Evolutionary conservation across 2,329 filamentous ascomycete species (phyloP).

Genomic region (Botryotinia calthae): DNA sequence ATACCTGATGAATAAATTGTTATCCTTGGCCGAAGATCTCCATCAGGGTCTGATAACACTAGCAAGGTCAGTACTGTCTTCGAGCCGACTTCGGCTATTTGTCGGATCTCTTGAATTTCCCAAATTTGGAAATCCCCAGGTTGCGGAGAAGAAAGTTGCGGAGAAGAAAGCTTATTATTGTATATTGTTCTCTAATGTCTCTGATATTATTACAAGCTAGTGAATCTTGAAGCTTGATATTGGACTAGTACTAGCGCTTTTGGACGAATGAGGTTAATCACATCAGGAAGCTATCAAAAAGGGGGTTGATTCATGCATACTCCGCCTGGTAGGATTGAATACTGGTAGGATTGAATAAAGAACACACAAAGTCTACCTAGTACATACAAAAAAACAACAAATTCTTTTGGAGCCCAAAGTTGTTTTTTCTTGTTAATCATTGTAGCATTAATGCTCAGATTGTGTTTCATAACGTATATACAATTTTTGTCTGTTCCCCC

Average conservation of each 20-base stretch:
- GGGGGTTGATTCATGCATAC: not conserved
- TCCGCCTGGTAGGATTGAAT: not conserved
- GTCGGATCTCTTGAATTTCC: not conserved
- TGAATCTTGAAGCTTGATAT: not conserved
- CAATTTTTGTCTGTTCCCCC: not conserved
- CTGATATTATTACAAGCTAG: not conserved
- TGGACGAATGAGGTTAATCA: not conserved
- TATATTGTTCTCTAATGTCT: not conserved
- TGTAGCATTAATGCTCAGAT: not conserved
- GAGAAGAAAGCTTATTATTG: constrained; percentile 7
- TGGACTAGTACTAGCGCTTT: not conserved
- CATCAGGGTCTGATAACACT: not conserved
- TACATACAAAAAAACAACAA: not conserved
- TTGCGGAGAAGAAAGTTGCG: constrained; percentile 6
- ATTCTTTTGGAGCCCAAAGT: not conserved
- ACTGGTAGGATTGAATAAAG: not conserved
- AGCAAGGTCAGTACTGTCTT: not conserved
- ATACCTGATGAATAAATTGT: constrained; percentile 8
- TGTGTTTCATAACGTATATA: not conserved
- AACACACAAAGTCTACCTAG: not conserved
- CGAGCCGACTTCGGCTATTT: constrained; percentile 1
- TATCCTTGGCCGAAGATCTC: constrained; percentile 5
- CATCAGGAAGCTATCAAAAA: not conserved
- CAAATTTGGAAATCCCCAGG: not conserved
- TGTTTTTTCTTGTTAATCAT: not conserved